Conservation (phyloP, 176 grass and related monocot genomes). For the Carex myosuroides region DNA sequence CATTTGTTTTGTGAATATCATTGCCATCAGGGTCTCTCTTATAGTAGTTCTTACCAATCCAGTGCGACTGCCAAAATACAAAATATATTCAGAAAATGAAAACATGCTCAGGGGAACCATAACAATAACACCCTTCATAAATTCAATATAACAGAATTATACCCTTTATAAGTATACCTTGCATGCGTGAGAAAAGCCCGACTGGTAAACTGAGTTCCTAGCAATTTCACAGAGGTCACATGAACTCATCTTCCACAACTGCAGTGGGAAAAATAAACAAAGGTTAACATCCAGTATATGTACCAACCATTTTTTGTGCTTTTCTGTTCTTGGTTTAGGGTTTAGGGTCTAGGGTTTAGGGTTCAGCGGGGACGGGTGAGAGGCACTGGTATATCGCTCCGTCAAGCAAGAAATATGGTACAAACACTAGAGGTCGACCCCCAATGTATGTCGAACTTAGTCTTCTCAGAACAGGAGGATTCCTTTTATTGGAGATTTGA, state of each 20-base stretch:
- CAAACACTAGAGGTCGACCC: too few species aligned
- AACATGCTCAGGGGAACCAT: neutral
- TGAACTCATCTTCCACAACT: slow-evolving; percentile 92
- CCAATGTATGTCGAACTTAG: too few species aligned
- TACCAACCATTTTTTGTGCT: neutral
- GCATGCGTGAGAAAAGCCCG: slow-evolving; percentile 77
- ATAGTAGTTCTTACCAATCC: slow-evolving; percentile 89
- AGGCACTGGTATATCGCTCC: too few species aligned
- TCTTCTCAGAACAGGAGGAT: too few species aligned
- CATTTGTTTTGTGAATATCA: slow-evolving; percentile 87
- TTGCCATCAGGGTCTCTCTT: slow-evolving; percentile 68
- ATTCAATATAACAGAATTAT: neutral
- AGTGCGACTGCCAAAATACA: slow-evolving; percentile 49
- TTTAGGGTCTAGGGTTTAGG: too few species aligned
- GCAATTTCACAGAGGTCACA: slow-evolving; percentile 93
- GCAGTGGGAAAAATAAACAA: slow-evolving; percentile 17
- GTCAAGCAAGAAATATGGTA: too few species aligned
- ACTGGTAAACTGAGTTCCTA: slow-evolving; percentile 87
- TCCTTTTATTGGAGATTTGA: too few species aligned
- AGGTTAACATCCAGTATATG: neutral
- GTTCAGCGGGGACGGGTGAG: neutral
- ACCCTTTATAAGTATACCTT: slow-evolving; percentile 40
- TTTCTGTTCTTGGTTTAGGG: neutral
- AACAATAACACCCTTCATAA: neutral
- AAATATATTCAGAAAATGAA: neutral